Base-by-base conservation (phyloP, 2,329 filamentous ascomycete species). In the Aspergillus uvarum region DNA sequence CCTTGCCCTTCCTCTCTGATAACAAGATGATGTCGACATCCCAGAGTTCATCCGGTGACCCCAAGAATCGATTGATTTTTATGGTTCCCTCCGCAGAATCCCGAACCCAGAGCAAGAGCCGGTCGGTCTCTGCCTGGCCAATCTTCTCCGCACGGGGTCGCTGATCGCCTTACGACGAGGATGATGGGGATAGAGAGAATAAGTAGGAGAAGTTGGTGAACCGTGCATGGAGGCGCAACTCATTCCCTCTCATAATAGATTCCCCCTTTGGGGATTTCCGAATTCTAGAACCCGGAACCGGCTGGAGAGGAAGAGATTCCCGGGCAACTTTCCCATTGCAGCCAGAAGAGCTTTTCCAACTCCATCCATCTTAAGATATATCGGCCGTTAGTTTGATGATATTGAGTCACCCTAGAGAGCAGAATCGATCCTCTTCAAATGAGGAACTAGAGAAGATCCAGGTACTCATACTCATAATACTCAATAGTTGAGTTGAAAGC, bases 61-160 rank as follows among this genome's bases (percentile, higher is more conserved):
- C 31, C 51, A 26, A 35, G 32, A 35, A 35, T 29, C 26, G 26
- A 35, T 35, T 10, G 14, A 35, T 29, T 42, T 42, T 52, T 19
- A 42, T 50, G 38, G 31, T 35, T 21, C n/a, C 26, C 58, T 59
- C 58, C 58, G 58, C 47, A 21, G 50, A 54, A 49, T 59, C 47
- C 58, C 58, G 58, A 54, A 21, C 47, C 58, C 58, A 52, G 50
- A 21, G 7, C 22, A 16, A 31, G 21, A 24, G 26, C 16, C 14
- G 35, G 32, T 50, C 12, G 11, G 32, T 35, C 12, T 35, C 32
- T 35, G 12, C 32, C 31, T n/a, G 52, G 35, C 52, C 47, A 56
- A 56, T 56, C 52, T 54, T 50, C 29, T 48, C 29, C 55, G 58
- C 52, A 59, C 52, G 53, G 52, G 52, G 44, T 44, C 38, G 38